Evolutionary conservation across 441 rosid species (phyloP).

Genomic region (Euphorbia celastroides): DNA sequence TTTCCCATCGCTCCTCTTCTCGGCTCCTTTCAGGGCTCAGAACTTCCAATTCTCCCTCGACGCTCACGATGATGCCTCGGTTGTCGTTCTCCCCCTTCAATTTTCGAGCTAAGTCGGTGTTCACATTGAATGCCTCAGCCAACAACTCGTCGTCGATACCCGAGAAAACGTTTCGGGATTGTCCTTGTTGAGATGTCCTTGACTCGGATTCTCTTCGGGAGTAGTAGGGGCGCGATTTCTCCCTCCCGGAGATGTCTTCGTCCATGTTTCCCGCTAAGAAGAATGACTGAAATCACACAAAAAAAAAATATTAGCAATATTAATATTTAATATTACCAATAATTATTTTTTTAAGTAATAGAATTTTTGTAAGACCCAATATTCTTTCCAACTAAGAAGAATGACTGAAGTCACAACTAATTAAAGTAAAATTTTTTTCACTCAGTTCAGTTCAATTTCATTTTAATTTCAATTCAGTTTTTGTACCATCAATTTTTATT

Average conservation of each 20-base stretch:
- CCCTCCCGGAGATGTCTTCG: conserved; percentile 1
- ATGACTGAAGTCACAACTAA: too few relatives aligned
- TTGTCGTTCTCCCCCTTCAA: conserved; percentile 39
- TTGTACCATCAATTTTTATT: too few relatives aligned
- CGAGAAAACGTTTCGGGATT: conserved; percentile 35
- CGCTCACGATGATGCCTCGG: conserved; percentile 50
- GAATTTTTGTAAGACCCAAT: too few relatives aligned
- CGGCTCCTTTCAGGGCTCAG: conserved; percentile 35
- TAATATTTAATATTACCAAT: too few relatives aligned
- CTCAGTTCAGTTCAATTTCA: too few relatives aligned
- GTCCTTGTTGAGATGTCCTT: background rate
- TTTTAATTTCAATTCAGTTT: too few relatives aligned
- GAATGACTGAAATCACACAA: conserved; percentile 34
- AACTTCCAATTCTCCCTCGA: conserved; percentile 40
- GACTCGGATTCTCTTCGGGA: background rate
- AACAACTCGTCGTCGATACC: conserved; percentile 41
- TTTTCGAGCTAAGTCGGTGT: conserved; percentile 30
- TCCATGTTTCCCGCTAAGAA: conserved; percentile 61
- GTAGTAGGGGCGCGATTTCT: background rate
- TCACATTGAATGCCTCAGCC: conserved; percentile 56
- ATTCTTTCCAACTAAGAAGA: too few relatives aligned
- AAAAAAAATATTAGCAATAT: too few relatives aligned
- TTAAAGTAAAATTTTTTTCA: too few relatives aligned
- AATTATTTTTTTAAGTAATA: too few relatives aligned
- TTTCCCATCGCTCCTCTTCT: conserved; percentile 26